Base-by-base conservation (phyloP, 176 grass and related monocot species). In the Eleusine coracana region DNA sequence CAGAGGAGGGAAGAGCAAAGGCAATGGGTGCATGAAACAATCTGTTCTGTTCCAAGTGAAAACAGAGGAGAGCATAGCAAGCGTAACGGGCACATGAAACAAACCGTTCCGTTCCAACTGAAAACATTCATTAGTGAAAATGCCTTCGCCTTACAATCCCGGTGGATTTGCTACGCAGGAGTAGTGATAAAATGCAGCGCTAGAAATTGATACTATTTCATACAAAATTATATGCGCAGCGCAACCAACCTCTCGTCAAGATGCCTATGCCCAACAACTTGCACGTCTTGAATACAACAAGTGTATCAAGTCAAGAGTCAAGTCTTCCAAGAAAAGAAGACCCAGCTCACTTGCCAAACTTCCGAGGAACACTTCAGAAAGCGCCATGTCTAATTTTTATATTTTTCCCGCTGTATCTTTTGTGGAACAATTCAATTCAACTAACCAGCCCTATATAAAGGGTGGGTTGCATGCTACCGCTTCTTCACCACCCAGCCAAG, bases 361-460 rank as follows among this genome's bases (percentile, higher is more conserved):
- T 50, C 40, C 37, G 16, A 64, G n/a, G 54, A 65, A 14, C 39
- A 70, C 17, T 45, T 18, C 68, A 51, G 37, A 56, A 50, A 73
- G 36, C 10, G 56, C 31, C 46, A 52, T 4, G 44, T 37, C 48
- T 73, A 18, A 9, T 17, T 50, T 2, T 52, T 52, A 17, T 15
- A 41, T 44, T 50, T 17, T 56, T 56, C 7, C 7, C 7, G 6
- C 17, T 20, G 18, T 56, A 23, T 59, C 20, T 11, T 46, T 10
- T 46, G 10, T 46, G 44, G 82, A 89, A 34, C 31, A 34, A 34
- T 34, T 34, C 31, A 63, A 63, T 80, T 85, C 82, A 89, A 85
- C 44, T 44, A 80, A 59, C 11, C 10, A 4, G 8, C 27, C 28
- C 37, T 77, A 86, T 86, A 89, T 82, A 66, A 86, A 27, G 20